Evolutionary conservation across 116 monocot species (phyloP), one percentile per base, ranked within the genome.

Genomic region (Phalaenopsis hybrid): DNA sequence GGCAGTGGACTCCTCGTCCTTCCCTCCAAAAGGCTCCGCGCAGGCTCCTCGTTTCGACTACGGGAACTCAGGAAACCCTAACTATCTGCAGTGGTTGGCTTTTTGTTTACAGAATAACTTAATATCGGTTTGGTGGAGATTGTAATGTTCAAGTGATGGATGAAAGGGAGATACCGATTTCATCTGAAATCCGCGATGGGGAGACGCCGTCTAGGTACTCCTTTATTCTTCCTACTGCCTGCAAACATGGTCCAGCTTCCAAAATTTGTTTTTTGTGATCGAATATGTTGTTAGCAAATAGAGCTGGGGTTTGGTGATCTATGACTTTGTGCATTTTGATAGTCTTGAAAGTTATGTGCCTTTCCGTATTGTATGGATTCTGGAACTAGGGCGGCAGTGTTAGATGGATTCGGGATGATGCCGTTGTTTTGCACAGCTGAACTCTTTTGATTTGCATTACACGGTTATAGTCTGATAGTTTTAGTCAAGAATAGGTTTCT

Each of bases 141-240:
- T 43, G 59, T 61, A 77, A 79, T 79, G 79, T 37, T 79, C 44
- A 8, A 44, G 44, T 59, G 57, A 79, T 79, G 79, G 79, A 44
- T 20, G 79, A 79, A 61, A 79, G 79, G 20, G 79, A 79, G 43
- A 61, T 63, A 8, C 61, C 44, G 44, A 44, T 79, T 23, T 43
- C 61, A 20, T 79, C 79, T 79, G 37, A 34, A 79, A 61, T 59
- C 44, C 15, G 44, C 41, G 61, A 18, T 23, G 43, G 21, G 4
- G 79, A 61, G 20, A 79, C 61, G 18, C 79, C 79, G 17, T 78
- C 78, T 55, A 52, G 78, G 78, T 78, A 31, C 55, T n/a, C 15
- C 4, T 55, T 15, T 13, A 55, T 55, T 55, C 13, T 55, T 12
- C 75, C 8, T 75, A 4, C 18, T 13, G 37, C 37, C 72, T 31